phyloP scores from a whole-genome alignment of 1,284 basidiomycete species.

The Anthracocystis setariae region DNA sequence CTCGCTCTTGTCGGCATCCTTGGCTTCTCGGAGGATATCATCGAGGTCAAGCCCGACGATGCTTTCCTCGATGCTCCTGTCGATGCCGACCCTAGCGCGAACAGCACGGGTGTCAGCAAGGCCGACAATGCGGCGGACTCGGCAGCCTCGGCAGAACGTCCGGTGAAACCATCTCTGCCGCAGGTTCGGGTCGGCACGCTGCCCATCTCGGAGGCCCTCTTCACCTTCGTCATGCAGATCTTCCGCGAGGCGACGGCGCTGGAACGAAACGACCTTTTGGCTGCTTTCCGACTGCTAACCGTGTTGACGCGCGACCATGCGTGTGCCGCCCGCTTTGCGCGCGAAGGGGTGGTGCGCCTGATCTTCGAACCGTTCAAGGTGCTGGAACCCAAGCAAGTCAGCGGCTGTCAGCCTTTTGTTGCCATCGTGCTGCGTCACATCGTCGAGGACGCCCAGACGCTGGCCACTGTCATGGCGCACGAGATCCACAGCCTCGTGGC shows the following conservation, averaged over 20 bases:
- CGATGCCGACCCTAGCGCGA: slow-evolving; percentile 1
- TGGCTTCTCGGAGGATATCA: slow-evolving; percentile 78
- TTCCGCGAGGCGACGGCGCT: slow-evolving; percentile 66
- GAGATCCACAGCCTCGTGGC: slow-evolving; percentile 73
- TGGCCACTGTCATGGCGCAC: slow-evolving; percentile 81
- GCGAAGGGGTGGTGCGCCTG: slow-evolving; percentile 47
- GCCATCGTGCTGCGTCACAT: slow-evolving; percentile 89
- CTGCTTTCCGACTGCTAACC: slow-evolving; percentile 59
- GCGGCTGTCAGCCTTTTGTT: slow-evolving; percentile 80
- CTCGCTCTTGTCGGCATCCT: slow-evolving; percentile 71
- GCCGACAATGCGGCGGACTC: slow-evolving; percentile 5
- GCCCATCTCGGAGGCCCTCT: slow-evolving; percentile 60
- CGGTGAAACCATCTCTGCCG: slow-evolving; percentile 13
- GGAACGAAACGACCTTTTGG: slow-evolving; percentile 52
- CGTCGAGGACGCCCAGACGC: slow-evolving; percentile 78
- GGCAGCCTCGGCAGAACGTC: neutral
- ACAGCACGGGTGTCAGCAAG: neutral
- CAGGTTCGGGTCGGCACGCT: slow-evolving; percentile 20
- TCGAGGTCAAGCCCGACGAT: slow-evolving; percentile 70
- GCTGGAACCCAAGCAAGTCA: slow-evolving; percentile 38
- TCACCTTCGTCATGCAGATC: slow-evolving; percentile 38
- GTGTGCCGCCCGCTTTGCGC: slow-evolving; percentile 42
- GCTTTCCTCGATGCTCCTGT: slow-evolving; percentile 22
- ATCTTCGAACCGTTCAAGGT: slow-evolving; percentile 59
- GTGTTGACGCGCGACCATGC: slow-evolving; percentile 53